Percentiles rank a stretch among this genome's conserved stretches.
phyloP scores from a whole-genome alignment of 768 basidiomycete genomes.

The Lactarius akahatsu region DNA sequence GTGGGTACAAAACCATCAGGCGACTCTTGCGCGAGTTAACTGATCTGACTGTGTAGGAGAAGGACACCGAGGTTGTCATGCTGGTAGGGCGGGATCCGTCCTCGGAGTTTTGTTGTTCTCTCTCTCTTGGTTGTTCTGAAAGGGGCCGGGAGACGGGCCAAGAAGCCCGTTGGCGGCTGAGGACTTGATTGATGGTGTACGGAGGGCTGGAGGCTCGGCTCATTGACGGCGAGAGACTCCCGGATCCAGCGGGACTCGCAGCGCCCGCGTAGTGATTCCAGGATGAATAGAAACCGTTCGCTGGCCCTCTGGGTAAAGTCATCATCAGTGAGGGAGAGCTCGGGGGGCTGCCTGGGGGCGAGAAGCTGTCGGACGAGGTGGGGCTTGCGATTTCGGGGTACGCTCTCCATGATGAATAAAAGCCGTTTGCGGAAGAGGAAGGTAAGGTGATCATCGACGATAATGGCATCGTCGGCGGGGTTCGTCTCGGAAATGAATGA shows the following conservation, averaged over 20 bases:
- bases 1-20: constrained; percentile 13
- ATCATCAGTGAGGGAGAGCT: neutral
- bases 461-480: neutral
- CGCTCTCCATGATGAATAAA: constrained; percentile 13
- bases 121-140: neutral
- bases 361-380: constrained; percentile 1
- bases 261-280: neutral
- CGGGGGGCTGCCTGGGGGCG: constrained; percentile 4
- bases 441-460: constrained; percentile 17
- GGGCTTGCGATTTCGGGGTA: constrained; percentile 10
- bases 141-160: constrained; percentile 1
- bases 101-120: constrained; percentile 2
- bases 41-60: constrained; percentile 13
- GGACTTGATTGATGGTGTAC: constrained; percentile 1
- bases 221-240: constrained; percentile 1
- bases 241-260: neutral
- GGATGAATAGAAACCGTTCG: constrained; percentile 1
- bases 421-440: constrained; percentile 4
- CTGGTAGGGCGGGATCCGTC: neutral
- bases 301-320: neutral
- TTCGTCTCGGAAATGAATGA: neutral
- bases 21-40: constrained; percentile 22
- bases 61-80: neutral
- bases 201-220: constrained; percentile 7
- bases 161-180: neutral